Conservation (phyloP, 2,329 filamentous ascomycete genomes). For the Neofusicoccum kwambonambiense region DNA sequence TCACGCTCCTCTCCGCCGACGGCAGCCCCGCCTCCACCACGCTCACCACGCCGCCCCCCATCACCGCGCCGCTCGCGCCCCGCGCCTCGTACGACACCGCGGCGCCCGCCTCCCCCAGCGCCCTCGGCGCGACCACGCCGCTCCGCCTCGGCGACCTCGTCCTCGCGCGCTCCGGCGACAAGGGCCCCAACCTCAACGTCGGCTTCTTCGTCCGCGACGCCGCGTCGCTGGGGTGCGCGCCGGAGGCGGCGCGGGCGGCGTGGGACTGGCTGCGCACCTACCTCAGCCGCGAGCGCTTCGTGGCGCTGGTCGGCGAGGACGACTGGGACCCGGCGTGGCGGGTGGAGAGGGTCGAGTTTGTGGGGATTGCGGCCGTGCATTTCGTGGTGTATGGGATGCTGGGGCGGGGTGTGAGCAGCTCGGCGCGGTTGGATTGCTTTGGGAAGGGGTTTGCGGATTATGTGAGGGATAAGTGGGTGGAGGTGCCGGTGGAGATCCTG, state of each 20-base stretch:
- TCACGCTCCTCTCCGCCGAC: conserved; percentile 25
- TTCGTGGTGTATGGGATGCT: conserved; percentile 40
- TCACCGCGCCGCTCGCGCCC: conserved; percentile 21
- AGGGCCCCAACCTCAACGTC: conserved; percentile 37
- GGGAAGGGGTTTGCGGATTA: neutral
- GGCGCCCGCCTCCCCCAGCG: conserved; percentile 21
- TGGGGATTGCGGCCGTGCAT: conserved; percentile 32
- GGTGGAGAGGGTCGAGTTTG: conserved; percentile 34
- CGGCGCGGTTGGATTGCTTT: neutral
- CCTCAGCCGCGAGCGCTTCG: conserved; percentile 17
- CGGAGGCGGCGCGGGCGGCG: conserved; percentile 10
- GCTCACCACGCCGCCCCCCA: neutral
- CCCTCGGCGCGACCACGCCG: conserved; percentile 27
- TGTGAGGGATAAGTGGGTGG: neutral
- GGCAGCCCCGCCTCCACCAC: conserved; percentile 20
- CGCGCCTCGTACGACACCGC: conserved; percentile 30
- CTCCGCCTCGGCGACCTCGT: conserved; percentile 44
- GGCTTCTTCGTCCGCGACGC: conserved; percentile 34
- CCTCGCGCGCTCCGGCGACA: conserved; percentile 45
- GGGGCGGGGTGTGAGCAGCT: conserved; percentile 27
- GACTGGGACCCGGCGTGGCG: conserved; percentile 27
- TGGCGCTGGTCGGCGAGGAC: conserved; percentile 26
- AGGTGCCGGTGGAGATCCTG: neutral
- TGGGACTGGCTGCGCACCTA: conserved; percentile 33
- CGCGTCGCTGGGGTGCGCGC: conserved; percentile 21